Evolutionary conservation across 345 rosid genomes (phyloP), one percentile per base, ranked within the genome.

Genomic region (Psidium guajava): DNA sequence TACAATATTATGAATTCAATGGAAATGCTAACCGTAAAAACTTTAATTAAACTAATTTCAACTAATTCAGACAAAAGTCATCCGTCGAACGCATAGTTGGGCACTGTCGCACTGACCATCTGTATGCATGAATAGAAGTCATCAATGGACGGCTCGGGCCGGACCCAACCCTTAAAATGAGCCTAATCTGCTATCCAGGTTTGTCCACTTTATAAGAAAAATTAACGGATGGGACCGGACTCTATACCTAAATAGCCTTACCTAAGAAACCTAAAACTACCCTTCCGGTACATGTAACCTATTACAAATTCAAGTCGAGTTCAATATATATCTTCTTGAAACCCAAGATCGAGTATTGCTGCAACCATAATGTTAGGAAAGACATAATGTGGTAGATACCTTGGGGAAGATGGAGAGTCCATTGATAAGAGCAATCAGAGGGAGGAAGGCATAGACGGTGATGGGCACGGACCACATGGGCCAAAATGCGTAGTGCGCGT

Each of bases 361-460:
- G 77, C 13, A 9, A 6, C 47, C 77, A 11, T 36, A 36, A 69
- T 32, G 77, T 69, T 32, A 69, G 77, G 83, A 82, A 49, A 52
- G 56, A 27, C 83, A 28, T 2, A 15, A 27, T 52, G 25, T 3
- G n/a, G 20, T 24, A 42, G 24, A 32, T 32, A 84, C 83, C 86
- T 75, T 85, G 24, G 83, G 86, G 74, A 83, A 91, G 80, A 94
- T 82, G 52, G 75, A 84, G 58, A 91, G 86, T 36, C 91, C 88
- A 27, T 87, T 85, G 83, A 94, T 74, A 74, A 93, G 90, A 54
- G 94, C 93, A 3, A 96, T 85, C 77, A 92, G 98, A 11, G 99
- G 99, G 69, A 95, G 84, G 56, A 93, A 84, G n/a, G 92, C 92
- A 84, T 95, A 95, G 0, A 86, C 8, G 25, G 83, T 83, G 12